Conservation (phyloP, 169 alveolate species). For the Perkinsus marinus region DNA sequence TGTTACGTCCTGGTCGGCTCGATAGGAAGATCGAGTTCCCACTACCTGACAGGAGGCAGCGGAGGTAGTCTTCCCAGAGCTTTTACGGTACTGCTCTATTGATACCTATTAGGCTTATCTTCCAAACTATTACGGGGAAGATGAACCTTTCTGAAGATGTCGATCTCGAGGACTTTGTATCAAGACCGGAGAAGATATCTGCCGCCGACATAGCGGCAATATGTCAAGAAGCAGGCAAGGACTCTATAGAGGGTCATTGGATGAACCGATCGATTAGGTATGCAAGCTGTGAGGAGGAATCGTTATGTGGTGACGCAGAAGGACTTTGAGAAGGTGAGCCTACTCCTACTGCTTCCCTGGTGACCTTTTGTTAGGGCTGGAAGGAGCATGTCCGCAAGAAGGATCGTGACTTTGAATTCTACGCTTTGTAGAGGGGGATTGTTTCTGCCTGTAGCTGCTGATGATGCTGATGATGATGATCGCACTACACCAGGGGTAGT, state of each 20-base stretch:
- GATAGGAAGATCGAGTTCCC: slow-evolving; percentile 97
- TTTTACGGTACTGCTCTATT: not conserved
- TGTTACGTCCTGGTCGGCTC: slow-evolving; percentile 93
- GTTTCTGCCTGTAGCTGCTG: not conserved
- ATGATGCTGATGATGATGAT: not conserved
- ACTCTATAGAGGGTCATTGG: not conserved
- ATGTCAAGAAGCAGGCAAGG: slow-evolving; percentile 86
- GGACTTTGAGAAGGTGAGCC: slow-evolving; percentile 77
- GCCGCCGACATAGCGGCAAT: slow-evolving; percentile 98
- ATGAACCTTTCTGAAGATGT: slow-evolving; percentile 95
- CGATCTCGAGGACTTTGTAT: slow-evolving; percentile 87
- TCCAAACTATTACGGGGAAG: slow-evolving; percentile 89
- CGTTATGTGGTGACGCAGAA: slow-evolving; percentile 66
- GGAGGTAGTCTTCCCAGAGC: slow-evolving; percentile 71
- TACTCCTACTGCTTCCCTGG: not conserved
- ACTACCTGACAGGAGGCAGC: slow-evolving; percentile 92
- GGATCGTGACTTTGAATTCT: slow-evolving; percentile 82
- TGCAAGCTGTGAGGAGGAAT: slow-evolving; percentile 97
- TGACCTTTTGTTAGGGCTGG: slow-evolving; percentile 54
- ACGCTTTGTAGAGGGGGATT: slow-evolving; percentile 43
- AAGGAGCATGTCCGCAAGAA: slow-evolving; percentile 82
- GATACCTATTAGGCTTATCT: slow-evolving; percentile 21
- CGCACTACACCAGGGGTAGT: slow-evolving; percentile 3
- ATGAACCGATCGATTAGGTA: slow-evolving; percentile 31
- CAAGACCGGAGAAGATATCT: slow-evolving; percentile 91